Base-by-base conservation (phyloP, 2,329 filamentous ascomycete species). In the Phaeosphaeriaceae sp. region DNA sequence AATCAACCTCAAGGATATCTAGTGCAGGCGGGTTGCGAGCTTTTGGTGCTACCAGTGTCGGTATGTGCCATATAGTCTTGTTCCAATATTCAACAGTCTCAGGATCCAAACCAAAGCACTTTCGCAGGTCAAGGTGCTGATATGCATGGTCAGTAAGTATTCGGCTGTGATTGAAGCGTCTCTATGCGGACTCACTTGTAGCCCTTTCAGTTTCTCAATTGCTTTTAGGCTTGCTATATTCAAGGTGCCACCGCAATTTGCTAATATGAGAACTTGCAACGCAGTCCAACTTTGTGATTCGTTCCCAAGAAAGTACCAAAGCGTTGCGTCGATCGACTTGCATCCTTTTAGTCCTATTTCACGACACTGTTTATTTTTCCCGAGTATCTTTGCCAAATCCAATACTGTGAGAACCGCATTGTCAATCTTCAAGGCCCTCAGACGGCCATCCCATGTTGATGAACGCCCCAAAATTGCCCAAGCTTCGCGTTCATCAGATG, bases 1-100 rank as follows among this genome's bases (percentile, higher is more conserved):
- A 67, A 52, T 72, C 70, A 2, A 71, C 68, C 30, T 73, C 70
- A 39, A 73, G 67, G 5, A 64, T 21, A 16, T 47, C 46, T 13
- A 58, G 48, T 9, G 38, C 49, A 11, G 56, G 32, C 6, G 29
- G 23, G 0, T 38, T 28, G 6, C 40, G 39, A 2, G 54, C 35
- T 18, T 44, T 46, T 3, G 69, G 67, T 16, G 61, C 51, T 20
- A 67, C 58, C 26, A 66, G 47, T 15, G 63, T 45, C 17, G 54
- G 50, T 11, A 72, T 66, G 9, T 50, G 52, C 66, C 68, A 71
- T n/a, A 48, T 36, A 1, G 63, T 48, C 12, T 40, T 33, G 33
- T 72, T 70, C 37, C 55, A 49, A 21, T 46, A 44, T 33, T 66
- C 58, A 7, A 68, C 41, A 0, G 35, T 38, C 4, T 61, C 57